Evolutionary conservation across 305 asterid genomes (phyloP).

Genomic region (Solanum chacoense): DNA sequence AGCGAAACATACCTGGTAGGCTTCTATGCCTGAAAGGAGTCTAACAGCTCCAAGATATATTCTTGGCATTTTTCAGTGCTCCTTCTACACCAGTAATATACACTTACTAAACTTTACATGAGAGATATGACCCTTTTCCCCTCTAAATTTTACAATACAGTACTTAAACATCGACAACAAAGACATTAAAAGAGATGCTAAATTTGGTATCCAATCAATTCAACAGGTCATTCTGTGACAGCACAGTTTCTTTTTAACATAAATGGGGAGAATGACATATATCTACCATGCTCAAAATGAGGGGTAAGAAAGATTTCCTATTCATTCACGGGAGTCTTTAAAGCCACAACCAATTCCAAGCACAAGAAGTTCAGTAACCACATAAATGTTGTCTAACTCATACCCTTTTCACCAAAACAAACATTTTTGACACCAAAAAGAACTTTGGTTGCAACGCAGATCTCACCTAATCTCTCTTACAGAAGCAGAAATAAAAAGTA

Average conservation of each 20-base stretch:
- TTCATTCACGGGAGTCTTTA: not conserved
- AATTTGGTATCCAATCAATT: not conserved
- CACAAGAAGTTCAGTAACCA: not conserved
- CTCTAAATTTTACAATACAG: not conserved
- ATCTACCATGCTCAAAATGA: not conserved
- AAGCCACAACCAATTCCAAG: not conserved
- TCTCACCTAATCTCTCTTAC: not conserved
- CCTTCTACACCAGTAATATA: not conserved
- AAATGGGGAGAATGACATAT: not conserved
- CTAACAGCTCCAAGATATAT: not conserved
- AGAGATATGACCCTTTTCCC: not conserved
- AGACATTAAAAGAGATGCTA: not conserved
- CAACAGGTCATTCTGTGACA: not conserved
- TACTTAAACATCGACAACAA: not conserved
- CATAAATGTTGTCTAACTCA: not conserved
- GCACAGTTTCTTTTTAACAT: not conserved
- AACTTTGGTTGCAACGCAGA: not conserved
- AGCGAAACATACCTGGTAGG: not conserved
- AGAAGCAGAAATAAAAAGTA: not conserved
- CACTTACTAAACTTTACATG: not conserved
- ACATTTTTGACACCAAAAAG: not conserved
- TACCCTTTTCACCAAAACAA: not conserved
- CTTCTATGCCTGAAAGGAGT: not conserved
- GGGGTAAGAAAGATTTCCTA: not conserved
- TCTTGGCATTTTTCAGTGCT: not conserved